Base-by-base conservation (phyloP, 345 rosid genomes). In the Bruguiera parviflora region DNA sequence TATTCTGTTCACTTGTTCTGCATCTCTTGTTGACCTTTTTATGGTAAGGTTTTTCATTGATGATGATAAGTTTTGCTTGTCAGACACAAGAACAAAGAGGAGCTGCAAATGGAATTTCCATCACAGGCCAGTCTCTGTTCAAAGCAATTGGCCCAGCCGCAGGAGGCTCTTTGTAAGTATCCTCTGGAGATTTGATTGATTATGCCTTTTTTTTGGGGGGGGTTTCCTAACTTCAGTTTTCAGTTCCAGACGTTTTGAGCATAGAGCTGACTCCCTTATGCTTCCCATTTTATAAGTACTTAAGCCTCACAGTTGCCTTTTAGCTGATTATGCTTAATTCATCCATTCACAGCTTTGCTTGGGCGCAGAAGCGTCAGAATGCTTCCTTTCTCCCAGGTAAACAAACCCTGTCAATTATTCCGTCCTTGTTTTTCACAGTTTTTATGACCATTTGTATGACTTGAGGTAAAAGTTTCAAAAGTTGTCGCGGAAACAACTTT, bases 71-170 rank as follows among this genome's bases (percentile, higher is more conserved):
- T 2, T 18, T 66, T 62, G 19, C 62, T 20, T 57, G 59, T 20
- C 73, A 81, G 88, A 21, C 71, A 47, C 88, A 82, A 64, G 71
- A 79, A 20, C 88, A 80, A 66, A 76, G 88, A 68, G 88, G 88
- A 66, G 84, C 83, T 24, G 88, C 88, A 15, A 85, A 82, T 52
- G 86, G 88, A 27, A 72, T 82, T 65, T 76, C 88, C 25, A 80
- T 85, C 75, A 53, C 83, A 43, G 80, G 80, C 5, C 83, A 82
- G 86, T 85, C 86, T 55, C 70, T 85, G n/a, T 85, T 81, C 75
- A 85, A 85, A 73, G 88, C 86, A 33, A 25, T 75, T 47, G 86
- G 86, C 35, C 86, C 88, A n/a, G 88, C 86, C 55, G 74, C 80
- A 24, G 86, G 86, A 32, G 88, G 88, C 15, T 32, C 76, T 5